These are phyloP conservation scores for Penicillium sp. DNA, from an alignment of 2,329 filamentous ascomycete genomes.

Conservation along the genomic window DNA sequence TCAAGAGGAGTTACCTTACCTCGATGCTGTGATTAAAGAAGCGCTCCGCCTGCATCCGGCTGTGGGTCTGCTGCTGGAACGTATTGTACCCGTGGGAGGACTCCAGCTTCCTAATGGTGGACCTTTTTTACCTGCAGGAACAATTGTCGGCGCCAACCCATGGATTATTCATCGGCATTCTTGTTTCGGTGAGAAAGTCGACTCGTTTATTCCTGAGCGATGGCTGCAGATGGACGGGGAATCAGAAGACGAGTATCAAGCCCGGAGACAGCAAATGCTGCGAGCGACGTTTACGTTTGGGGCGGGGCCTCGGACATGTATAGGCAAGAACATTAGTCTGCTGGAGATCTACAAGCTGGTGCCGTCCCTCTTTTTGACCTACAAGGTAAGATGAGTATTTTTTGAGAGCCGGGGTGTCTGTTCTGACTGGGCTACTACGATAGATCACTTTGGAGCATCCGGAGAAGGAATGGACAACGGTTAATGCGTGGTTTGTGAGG, in stretches of 20 bases:
- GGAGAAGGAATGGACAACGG: conserved; percentile 19
- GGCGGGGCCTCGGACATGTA: conserved; percentile 56
- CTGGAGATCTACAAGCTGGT: conserved; percentile 61
- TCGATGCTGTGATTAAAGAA: conserved; percentile 32
- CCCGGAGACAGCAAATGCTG: conserved; percentile 20
- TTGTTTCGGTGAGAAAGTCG: conserved; percentile 23
- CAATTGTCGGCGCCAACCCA: conserved; percentile 34
- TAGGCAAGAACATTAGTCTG: conserved; percentile 55
- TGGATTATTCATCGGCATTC: conserved; percentile 31
- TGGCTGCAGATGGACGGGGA: conserved; percentile 22
- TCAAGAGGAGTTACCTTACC: conserved; percentile 27
- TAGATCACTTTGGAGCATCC: conserved; percentile 21
- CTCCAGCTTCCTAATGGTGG: conserved; percentile 20
- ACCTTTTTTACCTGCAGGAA: conserved; percentile 25
- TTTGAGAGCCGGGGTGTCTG: neutral
- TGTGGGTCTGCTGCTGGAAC: conserved; percentile 24
- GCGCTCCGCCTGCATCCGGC: conserved; percentile 28
- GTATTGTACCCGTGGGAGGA: conserved; percentile 24
- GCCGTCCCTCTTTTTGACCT: conserved; percentile 48
- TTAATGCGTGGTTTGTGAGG: conserved; percentile 56
- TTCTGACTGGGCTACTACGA: neutral
- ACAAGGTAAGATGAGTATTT: conserved; percentile 11
- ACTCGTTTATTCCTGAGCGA: conserved; percentile 23
- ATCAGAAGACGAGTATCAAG: conserved; percentile 10
- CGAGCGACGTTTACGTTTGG: conserved; percentile 45